Base-by-base conservation (phyloP, 106 monocot genomes). In the Apostasia ramifera region DNA sequence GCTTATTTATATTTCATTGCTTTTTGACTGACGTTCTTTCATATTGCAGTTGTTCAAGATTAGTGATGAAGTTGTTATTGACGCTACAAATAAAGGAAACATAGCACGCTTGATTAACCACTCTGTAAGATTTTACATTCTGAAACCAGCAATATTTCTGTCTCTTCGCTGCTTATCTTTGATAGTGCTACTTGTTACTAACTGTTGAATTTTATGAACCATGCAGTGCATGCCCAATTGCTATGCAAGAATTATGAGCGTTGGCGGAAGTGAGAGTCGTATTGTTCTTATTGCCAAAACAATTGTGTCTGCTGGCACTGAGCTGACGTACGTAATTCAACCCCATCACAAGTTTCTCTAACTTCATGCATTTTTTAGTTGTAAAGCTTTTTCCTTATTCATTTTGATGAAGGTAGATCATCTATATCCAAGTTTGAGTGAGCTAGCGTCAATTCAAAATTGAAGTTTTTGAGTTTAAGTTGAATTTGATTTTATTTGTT, bases 221-320 rank as follows among this genome's bases (percentile, higher is more conserved):
- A 53, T 86, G 66, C 91, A 95, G 95, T 95, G 95, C 78, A 86
- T 76, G 81, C 95, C 95, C 8, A 95, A 95, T 62, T 91, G 91
- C 82, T 95, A 95, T 79, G 91, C 95, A 56, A 95, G 95, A 75
- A 95, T 95, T 75, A 88, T 91, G 95, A 89, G 88, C 63, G 88
- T 86, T 2, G 88, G 91, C 47, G 80, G 84, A 39, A 80, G 88
- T 44, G 91, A 95, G 55, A 88, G 86, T 48, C 71, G 91, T 9
- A 95, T 95, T 76, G 88, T 95, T 51, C 81, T 95, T 45, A 88
- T 95, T 49, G 95, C 95, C 46, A 91, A 91, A 79, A 77, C 54
- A 47, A 81, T 80, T 79, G 86, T 95, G 70, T 70, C 70, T 73
- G 80, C 82, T 55, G 91, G 91, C 53, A 83, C 83, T 65, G 95